Conservation (phyloP, 495 filamentous ascomycete species). For the Penicillium cataractarum region DNA sequence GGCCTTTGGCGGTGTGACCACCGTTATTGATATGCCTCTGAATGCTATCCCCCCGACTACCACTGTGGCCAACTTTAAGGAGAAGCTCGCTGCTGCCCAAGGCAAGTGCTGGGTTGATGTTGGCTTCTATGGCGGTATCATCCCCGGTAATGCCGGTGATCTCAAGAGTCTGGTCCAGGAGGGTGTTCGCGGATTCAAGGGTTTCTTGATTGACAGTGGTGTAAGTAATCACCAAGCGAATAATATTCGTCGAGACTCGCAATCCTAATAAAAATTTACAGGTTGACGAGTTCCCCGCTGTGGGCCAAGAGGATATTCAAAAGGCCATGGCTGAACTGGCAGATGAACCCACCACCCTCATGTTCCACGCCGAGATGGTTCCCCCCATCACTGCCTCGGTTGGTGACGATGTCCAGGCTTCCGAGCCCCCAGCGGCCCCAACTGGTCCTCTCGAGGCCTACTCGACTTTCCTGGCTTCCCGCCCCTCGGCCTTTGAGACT, state of each 20-base stretch:
- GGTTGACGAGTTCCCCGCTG: slow-evolving; percentile 95
- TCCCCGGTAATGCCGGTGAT: slow-evolving; percentile 85
- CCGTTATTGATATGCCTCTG: slow-evolving; percentile 96
- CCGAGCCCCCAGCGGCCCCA: slow-evolving; percentile 72
- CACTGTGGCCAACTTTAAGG: slow-evolving; percentile 76
- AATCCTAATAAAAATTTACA: slow-evolving; percentile 34
- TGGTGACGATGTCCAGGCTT: slow-evolving; percentile 74
- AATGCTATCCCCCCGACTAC: slow-evolving; percentile 98
- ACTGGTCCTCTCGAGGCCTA: slow-evolving; percentile 79
- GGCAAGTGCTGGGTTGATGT: slow-evolving; percentile 98
- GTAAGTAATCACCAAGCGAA: slow-evolving; percentile 64
- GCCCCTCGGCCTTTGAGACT: slow-evolving; percentile 87
- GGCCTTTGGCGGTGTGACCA: slow-evolving; percentile 96
- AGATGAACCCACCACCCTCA: slow-evolving; percentile 79
- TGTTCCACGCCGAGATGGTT: slow-evolving; percentile 99
- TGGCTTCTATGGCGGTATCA: slow-evolving; percentile 94
- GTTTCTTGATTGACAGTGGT: slow-evolving; percentile 95
- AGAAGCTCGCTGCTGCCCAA: slow-evolving; percentile 82
- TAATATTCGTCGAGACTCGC: slow-evolving; percentile 6
- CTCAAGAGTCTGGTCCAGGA: slow-evolving; percentile 78
- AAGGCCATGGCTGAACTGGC: slow-evolving; percentile 79
- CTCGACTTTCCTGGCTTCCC: slow-evolving; percentile 88
- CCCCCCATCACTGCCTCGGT: slow-evolving; percentile 83
- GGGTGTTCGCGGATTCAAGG: slow-evolving; percentile 95
- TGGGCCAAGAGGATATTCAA: slow-evolving; percentile 76